These are phyloP conservation scores for Tolypocladium paradoxum DNA, from an alignment of 2,329 filamentous ascomycete species.

Conservation along the genomic window DNA sequence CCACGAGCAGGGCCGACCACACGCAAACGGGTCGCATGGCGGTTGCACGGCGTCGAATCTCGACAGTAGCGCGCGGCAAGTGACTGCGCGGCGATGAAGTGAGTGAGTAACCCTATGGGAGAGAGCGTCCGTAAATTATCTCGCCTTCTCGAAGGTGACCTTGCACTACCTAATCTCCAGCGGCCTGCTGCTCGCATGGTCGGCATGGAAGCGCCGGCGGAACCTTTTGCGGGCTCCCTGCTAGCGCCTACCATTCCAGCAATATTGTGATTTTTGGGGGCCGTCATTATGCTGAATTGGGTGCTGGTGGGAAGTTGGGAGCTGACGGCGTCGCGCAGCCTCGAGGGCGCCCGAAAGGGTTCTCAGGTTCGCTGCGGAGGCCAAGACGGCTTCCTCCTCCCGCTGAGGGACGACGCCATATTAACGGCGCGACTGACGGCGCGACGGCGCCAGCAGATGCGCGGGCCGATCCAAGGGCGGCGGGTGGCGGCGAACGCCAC, in stretches of 20 bases:
- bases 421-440: not conserved
- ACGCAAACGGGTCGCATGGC: conserved; percentile 1
- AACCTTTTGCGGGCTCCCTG: not conserved
- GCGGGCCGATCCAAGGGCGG: not conserved
- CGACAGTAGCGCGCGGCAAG: not conserved
- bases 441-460: not conserved
- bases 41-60: not conserved
- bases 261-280: not conserved
- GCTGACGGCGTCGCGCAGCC: not conserved
- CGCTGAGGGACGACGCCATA: not conserved
- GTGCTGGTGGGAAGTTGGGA: too few species aligned
- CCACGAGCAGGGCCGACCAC: conserved; percentile 1
- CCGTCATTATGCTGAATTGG: not conserved
- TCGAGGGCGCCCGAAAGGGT: not conserved
- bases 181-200: not conserved
- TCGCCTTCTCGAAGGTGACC: not conserved
- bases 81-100: not conserved
- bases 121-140: not conserved
- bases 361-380: not conserved
- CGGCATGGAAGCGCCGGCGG: not conserved
- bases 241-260: not conserved
- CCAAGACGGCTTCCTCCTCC: not conserved
- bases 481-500: not conserved
- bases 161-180: not conserved
- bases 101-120: not conserved